Evolutionary conservation across 176 grass and related monocot species (phyloP).

Genomic region (Carex littledalei): DNA sequence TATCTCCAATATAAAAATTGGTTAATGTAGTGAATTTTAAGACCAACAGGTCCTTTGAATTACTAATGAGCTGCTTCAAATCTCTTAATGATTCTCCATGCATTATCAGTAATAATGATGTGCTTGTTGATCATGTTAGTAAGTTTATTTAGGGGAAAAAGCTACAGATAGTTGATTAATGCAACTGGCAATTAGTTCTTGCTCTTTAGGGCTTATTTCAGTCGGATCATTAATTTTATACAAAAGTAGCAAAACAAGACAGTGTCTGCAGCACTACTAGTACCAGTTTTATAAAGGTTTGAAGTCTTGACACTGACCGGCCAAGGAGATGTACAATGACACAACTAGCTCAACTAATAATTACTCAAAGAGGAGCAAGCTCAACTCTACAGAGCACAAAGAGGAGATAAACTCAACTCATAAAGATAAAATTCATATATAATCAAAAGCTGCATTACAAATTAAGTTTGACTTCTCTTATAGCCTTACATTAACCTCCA

Average conservation of each 20-base stretch:
- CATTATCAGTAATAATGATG: neutral
- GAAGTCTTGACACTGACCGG: too few species aligned
- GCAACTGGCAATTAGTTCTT: neutral
- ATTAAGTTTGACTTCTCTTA: too few species aligned
- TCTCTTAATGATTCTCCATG: neutral
- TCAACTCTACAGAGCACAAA: too few species aligned
- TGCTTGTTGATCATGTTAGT: neutral
- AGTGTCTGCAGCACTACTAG: neutral
- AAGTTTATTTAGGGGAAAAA: neutral
- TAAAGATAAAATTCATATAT: too few species aligned
- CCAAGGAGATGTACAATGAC: too few species aligned
- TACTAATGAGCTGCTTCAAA: neutral
- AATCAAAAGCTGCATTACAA: too few species aligned
- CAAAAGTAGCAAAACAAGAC: neutral
- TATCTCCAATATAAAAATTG: neutral
- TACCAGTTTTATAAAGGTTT: neutral
- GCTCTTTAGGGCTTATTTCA: neutral
- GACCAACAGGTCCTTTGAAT: neutral
- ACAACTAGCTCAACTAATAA: too few species aligned
- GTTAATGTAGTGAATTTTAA: neutral
- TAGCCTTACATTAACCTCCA: too few species aligned
- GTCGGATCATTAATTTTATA: neutral
- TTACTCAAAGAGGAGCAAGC: too few species aligned
- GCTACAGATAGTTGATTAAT: neutral
- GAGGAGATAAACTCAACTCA: too few species aligned